Evolutionary conservation across 1,139 yeast species (phyloP).

Genomic region (Trichomonascaceae sp.): DNA sequence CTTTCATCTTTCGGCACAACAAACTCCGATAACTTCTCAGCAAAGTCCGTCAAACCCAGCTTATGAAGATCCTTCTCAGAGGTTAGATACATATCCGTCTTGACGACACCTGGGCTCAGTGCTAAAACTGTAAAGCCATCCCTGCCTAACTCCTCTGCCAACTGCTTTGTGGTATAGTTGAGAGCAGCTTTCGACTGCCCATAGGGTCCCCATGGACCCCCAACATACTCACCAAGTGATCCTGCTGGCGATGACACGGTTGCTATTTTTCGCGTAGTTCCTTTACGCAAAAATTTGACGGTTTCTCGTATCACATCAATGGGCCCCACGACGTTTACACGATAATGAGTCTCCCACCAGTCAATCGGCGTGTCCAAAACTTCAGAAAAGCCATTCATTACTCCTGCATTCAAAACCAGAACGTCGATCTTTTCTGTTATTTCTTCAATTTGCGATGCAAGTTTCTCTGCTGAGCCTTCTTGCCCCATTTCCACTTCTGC

Average conservation of each 20-base stretch:
- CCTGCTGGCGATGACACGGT: constrained; percentile 27
- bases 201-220: constrained; percentile 25
- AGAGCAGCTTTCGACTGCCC: constrained; percentile 37
- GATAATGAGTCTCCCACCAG: constrained; percentile 28
- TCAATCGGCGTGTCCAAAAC: constrained; percentile 19
- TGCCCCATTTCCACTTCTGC: constrained; percentile 25
- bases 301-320: constrained; percentile 27
- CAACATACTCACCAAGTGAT: constrained; percentile 21
- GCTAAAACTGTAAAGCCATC: constrained; percentile 27
- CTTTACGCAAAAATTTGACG: constrained; percentile 14
- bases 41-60: not conserved
- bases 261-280: constrained; percentile 20
- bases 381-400: constrained; percentile 10
- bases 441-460: constrained; percentile 21
- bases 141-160: constrained; percentile 24
- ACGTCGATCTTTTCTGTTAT: constrained; percentile 36
- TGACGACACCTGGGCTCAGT: constrained; percentile 33
- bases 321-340: constrained; percentile 33
- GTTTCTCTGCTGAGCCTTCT: constrained; percentile 17
- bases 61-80: not conserved
- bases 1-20: constrained; percentile 7
- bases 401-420: constrained; percentile 49
- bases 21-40: not conserved
- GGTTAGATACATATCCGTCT: constrained; percentile 28
- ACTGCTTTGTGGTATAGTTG: constrained; percentile 25